Evolutionary conservation across 2,329 filamentous ascomycete genomes (phyloP).

Genomic region (Fusarium hainanense): DNA sequence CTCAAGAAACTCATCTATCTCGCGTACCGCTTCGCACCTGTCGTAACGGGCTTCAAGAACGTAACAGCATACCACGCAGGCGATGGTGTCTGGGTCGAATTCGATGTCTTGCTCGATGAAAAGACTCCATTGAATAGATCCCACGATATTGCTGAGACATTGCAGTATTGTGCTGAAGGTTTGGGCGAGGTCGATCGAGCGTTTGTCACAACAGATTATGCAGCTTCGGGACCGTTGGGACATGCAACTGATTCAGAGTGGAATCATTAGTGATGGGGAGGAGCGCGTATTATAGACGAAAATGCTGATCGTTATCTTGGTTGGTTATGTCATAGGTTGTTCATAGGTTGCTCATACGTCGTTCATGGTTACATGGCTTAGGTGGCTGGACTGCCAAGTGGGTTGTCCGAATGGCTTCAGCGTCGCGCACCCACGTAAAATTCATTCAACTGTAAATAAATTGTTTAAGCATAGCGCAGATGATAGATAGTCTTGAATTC

Average conservation of each 20-base stretch:
- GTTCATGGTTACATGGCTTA: neutral
- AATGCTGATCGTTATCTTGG: neutral
- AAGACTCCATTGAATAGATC: constrained; percentile 48
- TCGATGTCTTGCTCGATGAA: constrained; percentile 48
- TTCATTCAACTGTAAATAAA: neutral
- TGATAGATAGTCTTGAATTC: neutral
- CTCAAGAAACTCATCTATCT: constrained; percentile 50
- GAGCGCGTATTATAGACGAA: too few species aligned
- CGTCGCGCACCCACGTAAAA: neutral
- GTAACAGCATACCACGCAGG: constrained; percentile 51
- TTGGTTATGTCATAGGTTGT: constrained; percentile 15
- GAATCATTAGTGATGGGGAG: constrained; percentile 31
- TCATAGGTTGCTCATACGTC: neutral
- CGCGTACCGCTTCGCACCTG: constrained; percentile 49
- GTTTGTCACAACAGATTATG: constrained; percentile 52
- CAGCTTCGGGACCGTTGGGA: constrained; percentile 47
- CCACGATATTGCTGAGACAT: constrained; percentile 50
- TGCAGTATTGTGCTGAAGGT: constrained; percentile 51
- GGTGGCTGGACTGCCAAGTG: neutral
- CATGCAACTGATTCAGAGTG: constrained; percentile 47
- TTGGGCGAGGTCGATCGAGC: constrained; percentile 48
- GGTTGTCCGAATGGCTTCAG: constrained; percentile 1
- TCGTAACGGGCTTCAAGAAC: constrained; percentile 49
- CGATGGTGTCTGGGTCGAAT: constrained; percentile 51
- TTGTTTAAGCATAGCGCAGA: neutral